Conservation (phyloP, 306 rosid species). For the Astragalus membranaceus region DNA sequence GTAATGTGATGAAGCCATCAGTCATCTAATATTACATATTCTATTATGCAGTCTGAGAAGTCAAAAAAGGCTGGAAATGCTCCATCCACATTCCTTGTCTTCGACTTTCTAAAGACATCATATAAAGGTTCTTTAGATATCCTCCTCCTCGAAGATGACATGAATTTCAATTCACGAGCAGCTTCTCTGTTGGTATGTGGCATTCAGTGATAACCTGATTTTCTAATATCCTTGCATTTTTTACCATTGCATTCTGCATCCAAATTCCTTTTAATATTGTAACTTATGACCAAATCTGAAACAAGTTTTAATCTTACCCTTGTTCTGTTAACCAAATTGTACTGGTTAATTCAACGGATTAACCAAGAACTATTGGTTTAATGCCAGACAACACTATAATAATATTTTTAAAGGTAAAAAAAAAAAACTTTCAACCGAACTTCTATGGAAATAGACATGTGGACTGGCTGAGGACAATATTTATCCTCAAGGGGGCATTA, state of each 20-base stretch:
- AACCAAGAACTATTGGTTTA: neutral
- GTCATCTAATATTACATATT: constrained; percentile 1
- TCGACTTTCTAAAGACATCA: constrained; percentile 62
- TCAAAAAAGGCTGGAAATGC: constrained; percentile 79
- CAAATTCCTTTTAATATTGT: neutral
- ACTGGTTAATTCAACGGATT: neutral
- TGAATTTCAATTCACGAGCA: constrained; percentile 67
- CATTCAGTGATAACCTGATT: neutral
- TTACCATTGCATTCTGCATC: neutral
- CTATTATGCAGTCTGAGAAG: constrained; percentile 63
- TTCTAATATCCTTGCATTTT: neutral
- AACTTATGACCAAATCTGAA: neutral
- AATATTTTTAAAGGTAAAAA: neutral
- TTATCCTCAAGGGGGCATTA: neutral
- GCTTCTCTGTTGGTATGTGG: constrained; percentile 61
- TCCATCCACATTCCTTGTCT: constrained; percentile 59
- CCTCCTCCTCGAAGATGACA: constrained; percentile 77
- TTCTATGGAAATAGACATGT: neutral
- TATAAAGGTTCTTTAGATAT: constrained; percentile 58
- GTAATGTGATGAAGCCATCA: neutral
- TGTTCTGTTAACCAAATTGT: neutral
- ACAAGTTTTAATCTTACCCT: neutral
- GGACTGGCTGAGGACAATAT: neutral
- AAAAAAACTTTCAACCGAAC: neutral
- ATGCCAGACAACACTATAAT: constrained; percentile 6